Evolutionary conservation across 257 asterid species (phyloP).

Genomic region (Thymus mandschuricus): DNA sequence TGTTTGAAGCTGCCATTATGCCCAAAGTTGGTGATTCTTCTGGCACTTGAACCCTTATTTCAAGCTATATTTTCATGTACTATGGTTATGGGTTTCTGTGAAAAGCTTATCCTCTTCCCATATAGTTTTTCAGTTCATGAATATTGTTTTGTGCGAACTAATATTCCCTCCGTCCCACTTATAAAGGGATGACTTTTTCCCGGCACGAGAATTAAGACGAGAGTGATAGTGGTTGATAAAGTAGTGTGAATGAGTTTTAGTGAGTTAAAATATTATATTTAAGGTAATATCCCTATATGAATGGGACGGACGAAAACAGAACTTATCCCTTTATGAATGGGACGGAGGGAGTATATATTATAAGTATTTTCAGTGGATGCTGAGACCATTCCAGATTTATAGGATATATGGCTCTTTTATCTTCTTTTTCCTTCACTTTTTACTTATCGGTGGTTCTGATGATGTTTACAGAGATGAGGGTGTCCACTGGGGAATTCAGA

Average conservation of each 20-base stretch:
- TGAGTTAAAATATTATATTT: too few relatives aligned
- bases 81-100: not conserved
- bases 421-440: not conserved
- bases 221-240: too few relatives aligned
- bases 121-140: not conserved
- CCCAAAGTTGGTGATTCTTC: not conserved
- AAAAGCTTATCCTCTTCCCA: conserved; percentile 3
- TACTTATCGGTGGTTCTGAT: conserved; percentile 4
- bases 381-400: conserved; percentile 8
- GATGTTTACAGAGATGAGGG: conserved; percentile 82
- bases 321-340: too few relatives aligned
- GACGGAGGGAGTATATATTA: too few relatives aligned
- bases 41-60: not conserved
- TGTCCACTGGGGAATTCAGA: conserved; percentile 95
- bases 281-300: too few relatives aligned
- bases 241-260: too few relatives aligned
- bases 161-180: too few relatives aligned
- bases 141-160: not conserved
- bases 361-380: not conserved
- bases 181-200: too few relatives aligned
- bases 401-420: not conserved
- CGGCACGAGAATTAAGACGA: too few relatives aligned
- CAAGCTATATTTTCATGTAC: not conserved
- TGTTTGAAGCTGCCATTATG: too few relatives aligned
- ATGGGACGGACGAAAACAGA: too few relatives aligned